These are phyloP conservation scores for Eremothecium gossypii DNA, from an alignment of 1,139 yeast species.

Conservation along the genomic window DNA sequence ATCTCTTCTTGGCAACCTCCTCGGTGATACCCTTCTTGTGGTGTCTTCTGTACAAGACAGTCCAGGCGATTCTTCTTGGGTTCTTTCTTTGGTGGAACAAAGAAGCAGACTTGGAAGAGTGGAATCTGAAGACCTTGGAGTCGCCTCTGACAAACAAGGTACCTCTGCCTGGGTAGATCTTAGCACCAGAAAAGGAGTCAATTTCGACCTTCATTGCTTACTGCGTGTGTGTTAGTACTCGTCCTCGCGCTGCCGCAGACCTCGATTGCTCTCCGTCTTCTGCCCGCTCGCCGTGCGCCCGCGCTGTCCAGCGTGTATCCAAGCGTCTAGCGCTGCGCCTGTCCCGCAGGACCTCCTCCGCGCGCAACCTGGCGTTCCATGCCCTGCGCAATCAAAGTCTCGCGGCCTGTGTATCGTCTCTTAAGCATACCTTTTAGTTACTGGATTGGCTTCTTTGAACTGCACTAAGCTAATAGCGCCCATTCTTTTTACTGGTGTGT, in stretches of 20 bases:
- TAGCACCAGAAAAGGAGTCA: constrained; percentile 98
- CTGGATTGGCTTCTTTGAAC: not conserved
- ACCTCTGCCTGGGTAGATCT: constrained; percentile 99
- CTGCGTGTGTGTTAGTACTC: constrained; percentile 6
- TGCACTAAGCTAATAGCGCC: not conserved
- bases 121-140: constrained; percentile 99
- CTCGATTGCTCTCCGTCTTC: too few relatives aligned
- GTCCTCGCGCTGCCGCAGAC: too few relatives aligned
- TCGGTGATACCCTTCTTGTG: constrained; percentile 99
- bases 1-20: constrained; percentile 94
- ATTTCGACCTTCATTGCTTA: constrained; percentile 93
- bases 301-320: too few relatives aligned
- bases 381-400: too few relatives aligned
- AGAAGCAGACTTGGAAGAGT: constrained; percentile 94
- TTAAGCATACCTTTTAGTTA: constrained; percentile 2
- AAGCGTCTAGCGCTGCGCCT: too few relatives aligned
- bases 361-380: too few relatives aligned
- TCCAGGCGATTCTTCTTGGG: constrained; percentile 99
- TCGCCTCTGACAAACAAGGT: constrained; percentile 98
- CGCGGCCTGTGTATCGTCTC: not conserved
- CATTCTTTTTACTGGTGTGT: not conserved
- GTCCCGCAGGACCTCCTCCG: too few relatives aligned
- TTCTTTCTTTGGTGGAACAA: constrained; percentile 99
- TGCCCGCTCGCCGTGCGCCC: too few relatives aligned
- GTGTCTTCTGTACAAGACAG: constrained; percentile 98